Evolutionary conservation across 2,329 filamentous ascomycete species (phyloP), one percentile per base, ranked within the genome.

Genomic region (Fusarium odoratissimum): DNA sequence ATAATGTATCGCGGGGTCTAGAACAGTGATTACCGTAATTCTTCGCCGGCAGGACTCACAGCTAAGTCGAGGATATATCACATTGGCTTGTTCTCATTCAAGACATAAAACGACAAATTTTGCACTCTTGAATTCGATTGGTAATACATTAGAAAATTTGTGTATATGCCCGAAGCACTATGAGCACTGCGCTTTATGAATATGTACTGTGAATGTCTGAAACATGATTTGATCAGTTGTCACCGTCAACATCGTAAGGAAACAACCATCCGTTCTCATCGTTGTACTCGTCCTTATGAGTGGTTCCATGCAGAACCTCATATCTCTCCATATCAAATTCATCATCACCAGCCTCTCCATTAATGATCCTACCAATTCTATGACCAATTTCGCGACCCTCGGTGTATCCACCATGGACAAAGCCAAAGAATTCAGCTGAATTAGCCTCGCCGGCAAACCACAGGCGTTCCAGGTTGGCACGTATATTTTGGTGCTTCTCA

Each of bases 61-160:
- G 11, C 16, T 12, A 0, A 21, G 25, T 28, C 7, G 9, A 46
- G 21, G 6, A 4, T 16, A 5, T n/a, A 19, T 6, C 1, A 8
- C 8, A 45, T 21, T 5, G 17, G 21, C 19, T 16, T 16, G 9
- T 30, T 4, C 8, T 30, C 1, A 16, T 14, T 30, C 13, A n/a
- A n/a, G 14, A 16, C 1, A 9, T 16, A 8, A 3, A 30, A 21
- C 10, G 1, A 21, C 25, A 4, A 30, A 30, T 8, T 0, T 2
- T 2, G 6, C 21, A 46, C 0, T 28, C 8, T 28, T 6, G 1
- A 28, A 10, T 12, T 3, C 10, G 5, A 5, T 10, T 16, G 19
- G 5, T 8, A 8, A 16, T n/a, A 11, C 16, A 46, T 46, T 46
- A n/a, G 9, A 46, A n/a, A 8, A n/a, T 16, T 16, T 30, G 25